Evolutionary conservation across 441 rosid genomes (phyloP).

Genomic region (Syzygium malaccense): DNA sequence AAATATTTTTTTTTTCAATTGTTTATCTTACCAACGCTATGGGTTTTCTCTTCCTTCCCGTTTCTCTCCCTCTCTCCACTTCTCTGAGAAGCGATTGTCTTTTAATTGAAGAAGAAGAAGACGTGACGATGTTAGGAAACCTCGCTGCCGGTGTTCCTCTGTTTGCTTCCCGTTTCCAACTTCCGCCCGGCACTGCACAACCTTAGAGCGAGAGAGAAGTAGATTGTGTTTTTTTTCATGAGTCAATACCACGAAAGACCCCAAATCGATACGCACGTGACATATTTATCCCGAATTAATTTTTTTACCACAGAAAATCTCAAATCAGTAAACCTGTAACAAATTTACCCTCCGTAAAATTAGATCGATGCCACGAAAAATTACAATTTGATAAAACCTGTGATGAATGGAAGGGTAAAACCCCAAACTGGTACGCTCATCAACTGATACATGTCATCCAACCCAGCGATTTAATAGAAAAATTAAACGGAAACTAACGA

Average conservation of each 20-base stretch:
- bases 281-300: too few relatives aligned
- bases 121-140: neutral
- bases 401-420: too few relatives aligned
- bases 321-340: too few relatives aligned
- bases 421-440: too few relatives aligned
- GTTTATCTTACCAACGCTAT: neutral
- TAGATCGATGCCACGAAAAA: too few relatives aligned
- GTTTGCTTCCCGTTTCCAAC: neutral
- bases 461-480: too few relatives aligned
- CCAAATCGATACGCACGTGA: too few relatives aligned
- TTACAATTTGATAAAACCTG: too few relatives aligned
- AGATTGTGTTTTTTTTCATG: neutral
- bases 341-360: too few relatives aligned
- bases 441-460: too few relatives aligned
- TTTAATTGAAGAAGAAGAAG: neutral
- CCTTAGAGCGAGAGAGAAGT: neutral
- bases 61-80: neutral
- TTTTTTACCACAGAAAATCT: accelerated
- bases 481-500: too few relatives aligned
- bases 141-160: neutral
- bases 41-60: neutral
- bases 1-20: neutral
- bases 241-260: too few relatives aligned
- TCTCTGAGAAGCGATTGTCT: neutral
- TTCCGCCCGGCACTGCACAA: neutral